phyloP scores from a whole-genome alignment of 495 filamentous ascomycete species.

The Penicillium salamii region DNA sequence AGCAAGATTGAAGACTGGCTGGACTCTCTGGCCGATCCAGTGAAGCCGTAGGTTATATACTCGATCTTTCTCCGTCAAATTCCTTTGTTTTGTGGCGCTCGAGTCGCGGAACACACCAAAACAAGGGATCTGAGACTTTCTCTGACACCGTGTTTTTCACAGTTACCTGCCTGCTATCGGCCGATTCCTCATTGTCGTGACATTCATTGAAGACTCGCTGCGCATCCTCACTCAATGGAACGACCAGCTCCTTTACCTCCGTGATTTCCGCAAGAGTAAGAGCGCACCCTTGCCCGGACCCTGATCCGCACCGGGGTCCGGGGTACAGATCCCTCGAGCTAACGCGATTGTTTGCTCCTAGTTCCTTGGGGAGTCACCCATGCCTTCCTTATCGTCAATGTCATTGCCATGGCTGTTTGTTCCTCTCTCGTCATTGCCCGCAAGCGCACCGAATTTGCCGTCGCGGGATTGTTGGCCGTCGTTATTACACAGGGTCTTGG shows the following conservation, averaged over 20 bases:
- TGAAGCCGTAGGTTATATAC: constrained; percentile 81
- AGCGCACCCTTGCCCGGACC: constrained; percentile 12
- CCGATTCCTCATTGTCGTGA: constrained; percentile 96
- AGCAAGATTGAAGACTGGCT: constrained; percentile 97
- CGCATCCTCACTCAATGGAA: constrained; percentile 97
- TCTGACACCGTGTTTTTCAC: constrained; percentile 37
- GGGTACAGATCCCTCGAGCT: constrained; percentile 6
- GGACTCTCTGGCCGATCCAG: constrained; percentile 82
- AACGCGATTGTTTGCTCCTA: constrained; percentile 35
- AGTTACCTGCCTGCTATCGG: constrained; percentile 95
- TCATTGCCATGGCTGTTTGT: constrained; percentile 81
- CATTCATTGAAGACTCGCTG: constrained; percentile 94
- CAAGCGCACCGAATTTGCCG: constrained; percentile 88
- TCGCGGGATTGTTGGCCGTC: constrained; percentile 82
- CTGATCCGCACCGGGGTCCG: constrained; percentile 2
- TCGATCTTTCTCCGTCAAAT: neutral
- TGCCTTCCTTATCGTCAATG: constrained; percentile 87
- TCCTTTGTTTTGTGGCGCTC: neutral
- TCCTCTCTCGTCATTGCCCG: constrained; percentile 85
- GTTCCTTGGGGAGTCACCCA: constrained; percentile 90
- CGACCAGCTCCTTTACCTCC: constrained; percentile 90
- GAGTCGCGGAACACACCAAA: constrained; percentile 9
- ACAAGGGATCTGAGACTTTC: constrained; percentile 21
- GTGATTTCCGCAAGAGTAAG: constrained; percentile 90
- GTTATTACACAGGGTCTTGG: constrained; percentile 95